Conservation (phyloP, 352 stramenopile genomes). For the Phytopythium helicoides region DNA sequence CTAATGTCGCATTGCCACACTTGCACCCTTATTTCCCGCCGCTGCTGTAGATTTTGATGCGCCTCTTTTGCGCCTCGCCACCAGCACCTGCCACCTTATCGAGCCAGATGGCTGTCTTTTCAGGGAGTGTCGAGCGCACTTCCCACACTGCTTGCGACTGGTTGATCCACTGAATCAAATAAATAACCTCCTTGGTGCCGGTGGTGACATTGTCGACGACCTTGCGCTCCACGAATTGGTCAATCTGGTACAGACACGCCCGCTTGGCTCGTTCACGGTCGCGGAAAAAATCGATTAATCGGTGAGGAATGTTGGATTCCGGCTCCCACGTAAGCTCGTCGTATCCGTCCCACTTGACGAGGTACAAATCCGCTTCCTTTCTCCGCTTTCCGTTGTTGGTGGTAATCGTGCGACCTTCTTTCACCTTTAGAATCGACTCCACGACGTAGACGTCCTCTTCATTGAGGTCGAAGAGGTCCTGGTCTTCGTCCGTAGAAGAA, state of each 20-base stretch:
- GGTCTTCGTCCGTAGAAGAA: conserved; percentile 64
- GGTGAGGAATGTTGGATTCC: conserved; percentile 60
- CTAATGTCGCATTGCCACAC: conserved; percentile 1
- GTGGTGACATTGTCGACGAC: conserved; percentile 65
- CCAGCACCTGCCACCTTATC: conserved; percentile 55
- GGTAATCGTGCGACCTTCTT: conserved; percentile 44
- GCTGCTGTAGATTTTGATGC: conserved; percentile 15
- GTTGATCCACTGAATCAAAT: conserved; percentile 68
- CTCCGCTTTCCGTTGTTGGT: conserved; percentile 23
- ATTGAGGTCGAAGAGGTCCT: conserved; percentile 66
- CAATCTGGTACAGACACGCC: conserved; percentile 51
- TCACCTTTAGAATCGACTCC: conserved; percentile 69
- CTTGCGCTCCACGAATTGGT: conserved; percentile 43
- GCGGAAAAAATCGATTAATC: conserved; percentile 57
- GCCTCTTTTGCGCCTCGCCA: conserved; percentile 28
- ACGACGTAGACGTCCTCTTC: conserved; percentile 76
- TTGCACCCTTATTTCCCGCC: too few species aligned
- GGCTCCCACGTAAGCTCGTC: conserved; percentile 81
- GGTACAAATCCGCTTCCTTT: conserved; percentile 67
- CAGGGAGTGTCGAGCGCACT: conserved; percentile 44
- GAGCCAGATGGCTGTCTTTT: conserved; percentile 58
- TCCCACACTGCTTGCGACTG: conserved; percentile 51
- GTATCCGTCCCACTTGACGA: conserved; percentile 82
- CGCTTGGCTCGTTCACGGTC: conserved; percentile 49
- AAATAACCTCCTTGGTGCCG: conserved; percentile 51